A percentile compares a stretch with the other conserved stretches of the same genome.
phyloP scores from a whole-genome alignment of 2,329 filamentous ascomycete genomes.

The Endothia cerciana region DNA sequence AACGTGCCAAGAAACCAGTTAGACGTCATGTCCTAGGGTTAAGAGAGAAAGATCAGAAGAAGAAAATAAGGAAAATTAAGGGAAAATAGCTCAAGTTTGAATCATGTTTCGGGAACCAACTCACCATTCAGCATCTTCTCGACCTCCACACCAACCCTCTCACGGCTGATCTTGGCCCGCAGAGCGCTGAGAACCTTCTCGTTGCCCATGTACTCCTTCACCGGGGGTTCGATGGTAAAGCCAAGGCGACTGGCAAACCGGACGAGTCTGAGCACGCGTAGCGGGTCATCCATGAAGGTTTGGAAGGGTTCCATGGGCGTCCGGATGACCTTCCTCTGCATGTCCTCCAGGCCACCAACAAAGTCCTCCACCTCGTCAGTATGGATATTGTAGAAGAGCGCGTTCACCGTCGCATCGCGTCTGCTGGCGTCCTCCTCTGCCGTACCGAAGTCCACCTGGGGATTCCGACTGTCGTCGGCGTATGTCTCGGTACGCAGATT shows the following conservation, averaged over 20 bases:
- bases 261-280: conserved; percentile 84
- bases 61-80: no score
- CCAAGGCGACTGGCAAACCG: conserved; percentile 85
- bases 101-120: background rate
- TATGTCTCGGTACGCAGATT: conserved; percentile 94
- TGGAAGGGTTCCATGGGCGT: conserved; percentile 87
- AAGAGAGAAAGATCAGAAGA: no score
- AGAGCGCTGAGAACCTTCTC: conserved; percentile 77
- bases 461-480: conserved; percentile 84
- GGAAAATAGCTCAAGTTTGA: no score
- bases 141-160: conserved; percentile 83
- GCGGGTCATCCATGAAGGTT: conserved; percentile 92
- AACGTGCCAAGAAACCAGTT: conserved; percentile 13
- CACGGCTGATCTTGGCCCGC: conserved; percentile 87
- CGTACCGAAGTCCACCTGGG: conserved; percentile 91
- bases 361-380: conserved; percentile 82
- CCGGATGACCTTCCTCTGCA: conserved; percentile 72
- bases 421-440: conserved; percentile 87
- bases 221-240: conserved; percentile 75
- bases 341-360: conserved; percentile 76
- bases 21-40: background rate
- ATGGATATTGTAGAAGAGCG: conserved; percentile 92
- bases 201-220: conserved; percentile 76
- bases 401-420: conserved; percentile 92
- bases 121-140: conserved; percentile 86